Percentiles rank a stretch among this genome's conserved stretches.
Evolutionary conservation across 768 basidiomycete species (phyloP).

Genomic region (Xanthoconium stramineum): DNA sequence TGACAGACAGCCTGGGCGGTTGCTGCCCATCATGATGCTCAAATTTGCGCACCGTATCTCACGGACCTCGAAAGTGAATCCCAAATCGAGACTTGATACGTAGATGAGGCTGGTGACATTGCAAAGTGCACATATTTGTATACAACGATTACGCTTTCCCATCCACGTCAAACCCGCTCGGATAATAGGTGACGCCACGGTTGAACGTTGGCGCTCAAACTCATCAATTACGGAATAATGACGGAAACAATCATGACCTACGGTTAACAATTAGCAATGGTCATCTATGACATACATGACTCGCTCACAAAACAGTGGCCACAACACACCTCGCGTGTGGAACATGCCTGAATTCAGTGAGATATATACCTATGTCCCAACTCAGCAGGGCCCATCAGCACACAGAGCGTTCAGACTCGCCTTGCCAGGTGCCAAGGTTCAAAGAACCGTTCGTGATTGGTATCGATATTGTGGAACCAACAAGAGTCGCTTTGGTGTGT

Average conservation of each 20-base stretch:
- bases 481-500: conserved; percentile 84
- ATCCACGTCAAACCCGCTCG: neutral
- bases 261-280: neutral
- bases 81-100: conserved; percentile 14
- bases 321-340: conserved; percentile 69
- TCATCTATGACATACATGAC: neutral
- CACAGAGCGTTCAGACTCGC: conserved; percentile 33
- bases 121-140: neutral
- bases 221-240: neutral
- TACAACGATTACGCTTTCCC: too few relatives aligned
- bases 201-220: neutral
- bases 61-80: conserved; percentile 16
- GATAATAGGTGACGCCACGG: neutral
- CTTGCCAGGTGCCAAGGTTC: conserved; percentile 93
- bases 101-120: neutral
- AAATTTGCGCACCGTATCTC: conserved; percentile 19
- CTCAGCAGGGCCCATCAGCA: conserved; percentile 1
- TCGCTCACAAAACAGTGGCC: conserved; percentile 74
- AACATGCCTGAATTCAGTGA: conserved; percentile 77
- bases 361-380: conserved; percentile 62
- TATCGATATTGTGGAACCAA: conserved; percentile 78
- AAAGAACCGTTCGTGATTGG: conserved; percentile 79
- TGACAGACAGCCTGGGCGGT: neutral
- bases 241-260: conserved; percentile 9
- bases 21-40: conserved; percentile 14